phyloP scores from a whole-genome alignment of 805 yeast species.

The Saccharomyces eubayanus region DNA sequence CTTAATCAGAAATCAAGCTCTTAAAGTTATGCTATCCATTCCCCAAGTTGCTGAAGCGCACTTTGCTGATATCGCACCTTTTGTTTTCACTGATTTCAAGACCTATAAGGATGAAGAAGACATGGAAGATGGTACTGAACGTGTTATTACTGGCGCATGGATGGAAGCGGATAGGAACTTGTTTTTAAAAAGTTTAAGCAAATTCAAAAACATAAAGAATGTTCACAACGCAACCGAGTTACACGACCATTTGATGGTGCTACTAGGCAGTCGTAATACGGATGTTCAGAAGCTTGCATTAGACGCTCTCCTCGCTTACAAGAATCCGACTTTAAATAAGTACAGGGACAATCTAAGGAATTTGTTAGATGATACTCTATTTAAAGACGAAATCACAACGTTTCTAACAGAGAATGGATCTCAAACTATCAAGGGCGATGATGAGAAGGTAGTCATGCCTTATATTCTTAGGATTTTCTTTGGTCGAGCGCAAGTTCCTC shows the following conservation, averaged over 20 bases:
- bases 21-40: constrained; percentile 48
- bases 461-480: constrained; percentile 67
- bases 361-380: constrained; percentile 71
- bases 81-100: constrained; percentile 36
- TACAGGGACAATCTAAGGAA: constrained; percentile 68
- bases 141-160: constrained; percentile 27
- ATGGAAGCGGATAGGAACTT: constrained; percentile 45
- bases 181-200: constrained; percentile 53
- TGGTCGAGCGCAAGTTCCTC: constrained; percentile 74
- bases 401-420: constrained; percentile 46
- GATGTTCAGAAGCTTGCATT: constrained; percentile 68
- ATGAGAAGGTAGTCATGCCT: constrained; percentile 56
- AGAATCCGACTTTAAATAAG: constrained; percentile 48
- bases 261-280: constrained; percentile 53
- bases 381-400: constrained; percentile 73
- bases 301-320: constrained; percentile 57
- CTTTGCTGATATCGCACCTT: constrained; percentile 48
- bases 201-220: constrained; percentile 56
- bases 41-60: constrained; percentile 65
- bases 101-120: constrained; percentile 12
- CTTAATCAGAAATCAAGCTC: constrained; percentile 45
- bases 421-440: constrained; percentile 50
- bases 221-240: constrained; percentile 47
- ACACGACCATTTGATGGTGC: constrained; percentile 41
- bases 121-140: constrained; percentile 13